Conservation (phyloP, 768 basidiomycete species). For the Trametes maxima region DNA sequence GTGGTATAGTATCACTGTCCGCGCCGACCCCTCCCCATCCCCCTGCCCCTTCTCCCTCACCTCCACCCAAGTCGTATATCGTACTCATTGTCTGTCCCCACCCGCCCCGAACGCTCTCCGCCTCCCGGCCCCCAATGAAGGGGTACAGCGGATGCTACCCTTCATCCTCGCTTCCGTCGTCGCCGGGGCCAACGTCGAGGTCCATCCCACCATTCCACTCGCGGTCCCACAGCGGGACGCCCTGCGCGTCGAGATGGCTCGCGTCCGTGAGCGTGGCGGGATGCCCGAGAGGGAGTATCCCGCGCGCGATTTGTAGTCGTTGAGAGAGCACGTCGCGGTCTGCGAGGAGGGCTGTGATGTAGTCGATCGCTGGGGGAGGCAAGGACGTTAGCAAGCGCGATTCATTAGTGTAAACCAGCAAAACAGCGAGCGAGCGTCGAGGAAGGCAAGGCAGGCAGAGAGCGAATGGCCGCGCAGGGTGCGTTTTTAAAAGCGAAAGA, state of each 20-base stretch:
- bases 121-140: background rate
- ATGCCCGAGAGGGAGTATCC: slow-evolving; percentile 59
- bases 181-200: slow-evolving; percentile 49
- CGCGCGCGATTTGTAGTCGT: slow-evolving; percentile 63
- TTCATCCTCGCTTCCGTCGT: slow-evolving; percentile 28
- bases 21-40: background rate
- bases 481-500: slow-evolving; percentile 8
- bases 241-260: slow-evolving; percentile 28
- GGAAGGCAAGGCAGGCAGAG: background rate
- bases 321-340: slow-evolving; percentile 58
- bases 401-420: background rate
- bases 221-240: slow-evolving; percentile 70
- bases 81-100: background rate
- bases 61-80: background rate
- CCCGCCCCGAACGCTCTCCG: background rate
- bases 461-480: background rate
- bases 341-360: slow-evolving; percentile 66
- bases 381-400: slow-evolving; percentile 1
- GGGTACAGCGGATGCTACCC: background rate
- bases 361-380: slow-evolving; percentile 72
- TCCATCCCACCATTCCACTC: slow-evolving; percentile 79
- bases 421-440: background rate
- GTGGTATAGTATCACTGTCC: background rate
- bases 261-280: slow-evolving; percentile 47
- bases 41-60: background rate